phyloP scores from a whole-genome alignment of 441 rosid species.

The Gossypium schwendimanii region DNA sequence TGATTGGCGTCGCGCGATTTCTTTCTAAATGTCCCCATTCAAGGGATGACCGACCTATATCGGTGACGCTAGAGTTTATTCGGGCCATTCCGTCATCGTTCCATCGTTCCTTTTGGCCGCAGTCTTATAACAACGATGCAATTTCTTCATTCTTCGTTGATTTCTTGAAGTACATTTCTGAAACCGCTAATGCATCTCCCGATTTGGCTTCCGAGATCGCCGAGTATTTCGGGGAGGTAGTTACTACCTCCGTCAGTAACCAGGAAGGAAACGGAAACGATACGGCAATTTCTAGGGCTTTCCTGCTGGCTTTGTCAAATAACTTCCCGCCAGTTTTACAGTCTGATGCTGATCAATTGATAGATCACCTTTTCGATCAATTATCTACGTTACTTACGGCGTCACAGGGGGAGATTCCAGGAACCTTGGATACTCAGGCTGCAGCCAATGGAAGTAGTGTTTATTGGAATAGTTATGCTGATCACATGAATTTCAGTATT shows the following conservation, averaged over 20 bases:
- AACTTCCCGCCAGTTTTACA: conserved; percentile 56
- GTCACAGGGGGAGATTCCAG: conserved; percentile 46
- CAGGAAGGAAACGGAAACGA: conserved; percentile 29
- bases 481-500: conserved; percentile 33
- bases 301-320: conserved; percentile 59
- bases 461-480: conserved; percentile 56
- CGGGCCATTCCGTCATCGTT: conserved; percentile 68
- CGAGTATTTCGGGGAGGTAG: conserved; percentile 55
- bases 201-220: conserved; percentile 68
- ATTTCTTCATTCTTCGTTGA: conserved; percentile 56
- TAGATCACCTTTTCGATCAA: conserved; percentile 60
- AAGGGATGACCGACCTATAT: conserved; percentile 52
- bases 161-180: conserved; percentile 52
- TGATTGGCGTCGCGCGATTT: conserved; percentile 66
- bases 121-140: conserved; percentile 46
- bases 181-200: conserved; percentile 39
- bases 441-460: conserved; percentile 53
- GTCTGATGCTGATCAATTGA: conserved; percentile 62
- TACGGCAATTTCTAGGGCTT: conserved; percentile 47
- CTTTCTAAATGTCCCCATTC: conserved; percentile 47
- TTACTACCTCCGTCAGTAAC: conserved; percentile 37
- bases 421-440: conserved; percentile 50
- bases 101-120: conserved; percentile 76
- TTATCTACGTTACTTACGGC: conserved; percentile 36
- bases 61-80: conserved; percentile 55